Conservation (phyloP, 495 filamentous ascomycete genomes). For the Amorphotheca resinae region DNA sequence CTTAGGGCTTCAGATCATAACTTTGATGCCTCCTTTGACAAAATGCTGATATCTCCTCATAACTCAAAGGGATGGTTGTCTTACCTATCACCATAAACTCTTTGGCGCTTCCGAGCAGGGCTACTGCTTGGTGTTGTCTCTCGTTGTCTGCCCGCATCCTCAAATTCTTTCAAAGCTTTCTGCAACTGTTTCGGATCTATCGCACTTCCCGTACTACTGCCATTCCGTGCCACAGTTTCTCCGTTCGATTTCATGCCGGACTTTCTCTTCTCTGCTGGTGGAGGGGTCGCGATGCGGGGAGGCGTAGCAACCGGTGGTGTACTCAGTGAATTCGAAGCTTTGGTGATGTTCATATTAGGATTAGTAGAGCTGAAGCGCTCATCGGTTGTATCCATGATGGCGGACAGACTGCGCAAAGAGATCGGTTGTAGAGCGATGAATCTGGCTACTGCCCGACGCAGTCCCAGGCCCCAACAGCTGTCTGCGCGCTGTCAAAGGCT, state of each 20-base stretch:
- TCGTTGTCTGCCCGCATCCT: conserved; percentile 45
- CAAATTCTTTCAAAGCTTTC: conserved; percentile 46
- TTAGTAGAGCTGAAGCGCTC: conserved; percentile 10
- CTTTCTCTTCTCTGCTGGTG: conserved; percentile 18
- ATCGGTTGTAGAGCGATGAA: background rate
- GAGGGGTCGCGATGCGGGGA: conserved; percentile 19
- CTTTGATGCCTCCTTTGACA: too few species aligned
- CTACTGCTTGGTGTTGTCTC: conserved; percentile 63
- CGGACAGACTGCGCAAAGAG: background rate
- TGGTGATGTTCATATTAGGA: conserved; percentile 6
- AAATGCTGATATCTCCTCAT: background rate
- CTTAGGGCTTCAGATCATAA: too few species aligned
- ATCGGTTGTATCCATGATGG: conserved; percentile 14
- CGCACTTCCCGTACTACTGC: conserved; percentile 6
- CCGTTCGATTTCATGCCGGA: conserved; percentile 15
- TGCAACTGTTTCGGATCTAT: conserved; percentile 45
- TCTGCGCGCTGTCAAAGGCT: background rate
- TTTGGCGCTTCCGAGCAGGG: conserved; percentile 75
- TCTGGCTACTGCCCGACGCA: background rate
- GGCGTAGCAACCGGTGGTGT: conserved; percentile 15
- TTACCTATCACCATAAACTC: conserved; percentile 46
- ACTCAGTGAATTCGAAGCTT: conserved; percentile 10
- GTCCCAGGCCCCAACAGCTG: background rate
- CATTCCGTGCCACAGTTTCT: conserved; percentile 6
- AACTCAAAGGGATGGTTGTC: conserved; percentile 1